These are phyloP conservation scores for Phascolomyces articulosus DNA, from an alignment of 371 early-diverging fungal species.

Conservation along the genomic window DNA sequence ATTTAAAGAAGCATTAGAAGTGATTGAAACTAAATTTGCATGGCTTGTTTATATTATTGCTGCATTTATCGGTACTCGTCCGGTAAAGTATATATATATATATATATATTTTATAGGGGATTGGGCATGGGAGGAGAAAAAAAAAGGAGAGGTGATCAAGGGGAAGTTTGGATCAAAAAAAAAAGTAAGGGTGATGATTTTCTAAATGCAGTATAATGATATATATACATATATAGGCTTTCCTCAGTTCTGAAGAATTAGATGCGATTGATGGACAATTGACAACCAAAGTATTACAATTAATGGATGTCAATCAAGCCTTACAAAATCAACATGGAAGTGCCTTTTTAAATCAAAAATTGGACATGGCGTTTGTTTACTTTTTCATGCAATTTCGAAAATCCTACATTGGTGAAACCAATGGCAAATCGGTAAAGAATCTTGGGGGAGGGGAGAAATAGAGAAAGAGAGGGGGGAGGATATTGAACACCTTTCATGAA, in stretches of 20 bases:
- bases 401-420: constrained; percentile 71
- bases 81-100: constrained; percentile 50
- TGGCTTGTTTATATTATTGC: constrained; percentile 86
- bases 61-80: constrained; percentile 65
- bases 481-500: no score
- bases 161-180: no score
- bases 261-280: constrained; percentile 71
- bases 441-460: not conserved
- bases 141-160: no score
- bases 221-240: constrained; percentile 45
- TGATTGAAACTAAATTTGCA: constrained; percentile 72
- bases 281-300: constrained; percentile 59
- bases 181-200: no score
- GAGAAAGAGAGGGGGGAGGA: no score
- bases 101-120: no score
- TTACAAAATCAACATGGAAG: constrained; percentile 46
- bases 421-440: constrained; percentile 31
- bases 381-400: constrained; percentile 79
- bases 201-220: no score
- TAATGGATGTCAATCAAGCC: constrained; percentile 58
- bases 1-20: constrained; percentile 49
- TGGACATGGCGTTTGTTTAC: constrained; percentile 79
- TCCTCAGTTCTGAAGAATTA: constrained; percentile 64
- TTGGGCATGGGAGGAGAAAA: no score
- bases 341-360: constrained; percentile 51